A percentile compares a stretch with the other conserved stretches of the same genome.
These are phyloP conservation scores for Emmonsiellopsis sp. DNA, from an alignment of 2,329 filamentous ascomycete species.

Conservation along the genomic window DNA sequence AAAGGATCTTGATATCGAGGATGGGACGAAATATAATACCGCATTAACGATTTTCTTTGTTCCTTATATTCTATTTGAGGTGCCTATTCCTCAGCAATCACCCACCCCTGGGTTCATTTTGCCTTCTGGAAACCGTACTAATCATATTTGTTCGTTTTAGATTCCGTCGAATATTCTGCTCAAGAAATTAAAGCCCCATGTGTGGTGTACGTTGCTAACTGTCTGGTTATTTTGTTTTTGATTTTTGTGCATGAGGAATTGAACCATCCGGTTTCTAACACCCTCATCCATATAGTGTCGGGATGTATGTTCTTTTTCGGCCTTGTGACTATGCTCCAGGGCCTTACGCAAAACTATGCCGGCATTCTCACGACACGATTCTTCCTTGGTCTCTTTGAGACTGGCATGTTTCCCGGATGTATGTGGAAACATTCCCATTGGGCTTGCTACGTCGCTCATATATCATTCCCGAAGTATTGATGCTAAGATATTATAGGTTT, in stretches of 20 bases:
- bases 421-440: slow-evolving; percentile 24
- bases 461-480: not conserved
- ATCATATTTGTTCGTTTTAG: slow-evolving; percentile 30
- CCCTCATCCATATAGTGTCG: slow-evolving; percentile 42
- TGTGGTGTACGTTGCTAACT: slow-evolving; percentile 46
- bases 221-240: not conserved
- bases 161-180: slow-evolving; percentile 66
- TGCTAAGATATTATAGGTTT: slow-evolving; percentile 23
- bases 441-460: not conserved
- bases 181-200: slow-evolving; percentile 56
- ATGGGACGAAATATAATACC: slow-evolving; percentile 58
- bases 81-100: not conserved
- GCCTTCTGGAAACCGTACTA: not conserved
- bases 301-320: slow-evolving; percentile 81
- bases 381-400: slow-evolving; percentile 71
- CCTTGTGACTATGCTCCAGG: slow-evolving; percentile 64
- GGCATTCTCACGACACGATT: slow-evolving; percentile 74
- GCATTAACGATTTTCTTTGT: slow-evolving; percentile 75
- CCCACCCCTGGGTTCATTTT: too few relatives aligned
- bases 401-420: slow-evolving; percentile 62
- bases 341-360: slow-evolving; percentile 66
- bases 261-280: slow-evolving; percentile 1
- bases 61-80: slow-evolving; percentile 55
- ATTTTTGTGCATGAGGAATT: not conserved
- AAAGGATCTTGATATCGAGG: slow-evolving; percentile 50